Percentiles rank a stretch among this genome's conserved stretches.
phyloP scores from a whole-genome alignment of 768 basidiomycete species.

The Mycena indigotica region DNA sequence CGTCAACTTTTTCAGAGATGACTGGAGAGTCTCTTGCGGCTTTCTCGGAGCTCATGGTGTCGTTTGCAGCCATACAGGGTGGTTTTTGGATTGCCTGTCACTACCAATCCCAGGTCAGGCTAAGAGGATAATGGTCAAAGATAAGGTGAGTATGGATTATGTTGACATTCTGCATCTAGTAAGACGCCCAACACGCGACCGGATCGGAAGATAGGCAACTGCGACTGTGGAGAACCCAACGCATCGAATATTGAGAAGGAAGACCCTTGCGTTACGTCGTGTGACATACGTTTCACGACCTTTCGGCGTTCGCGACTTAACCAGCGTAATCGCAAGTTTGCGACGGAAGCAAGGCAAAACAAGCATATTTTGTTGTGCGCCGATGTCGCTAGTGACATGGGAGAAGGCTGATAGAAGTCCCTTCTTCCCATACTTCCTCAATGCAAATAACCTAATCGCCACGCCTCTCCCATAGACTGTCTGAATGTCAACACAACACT shows the following conservation, averaged over 20 bases:
- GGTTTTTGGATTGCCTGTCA: no score
- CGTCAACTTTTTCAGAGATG: slow-evolving; percentile 11
- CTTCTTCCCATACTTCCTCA: neutral
- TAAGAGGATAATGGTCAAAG: no score
- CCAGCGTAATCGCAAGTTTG: neutral
- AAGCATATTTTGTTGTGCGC: no score
- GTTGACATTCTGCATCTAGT: neutral
- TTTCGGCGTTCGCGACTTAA: no score
- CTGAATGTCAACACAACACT: slow-evolving; percentile 37
- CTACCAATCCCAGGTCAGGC: no score
- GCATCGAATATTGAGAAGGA: no score
- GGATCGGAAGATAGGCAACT: neutral
- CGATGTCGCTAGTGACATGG: neutral
- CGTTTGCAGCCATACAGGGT: no score
- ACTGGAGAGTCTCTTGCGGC: neutral
- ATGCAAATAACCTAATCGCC: neutral
- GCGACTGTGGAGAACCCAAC: no score
- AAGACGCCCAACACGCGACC: neutral
- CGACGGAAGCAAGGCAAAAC: neutral
- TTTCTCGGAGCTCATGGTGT: neutral
- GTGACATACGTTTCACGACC: no score
- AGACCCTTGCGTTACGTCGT: no score
- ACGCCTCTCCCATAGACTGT: slow-evolving; percentile 1
- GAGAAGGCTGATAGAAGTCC: neutral
- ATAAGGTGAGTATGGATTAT: neutral